These are phyloP conservation scores for Neospermospora avenae DNA, from an alignment of 2,329 filamentous ascomycete genomes.

Conservation along the genomic window DNA sequence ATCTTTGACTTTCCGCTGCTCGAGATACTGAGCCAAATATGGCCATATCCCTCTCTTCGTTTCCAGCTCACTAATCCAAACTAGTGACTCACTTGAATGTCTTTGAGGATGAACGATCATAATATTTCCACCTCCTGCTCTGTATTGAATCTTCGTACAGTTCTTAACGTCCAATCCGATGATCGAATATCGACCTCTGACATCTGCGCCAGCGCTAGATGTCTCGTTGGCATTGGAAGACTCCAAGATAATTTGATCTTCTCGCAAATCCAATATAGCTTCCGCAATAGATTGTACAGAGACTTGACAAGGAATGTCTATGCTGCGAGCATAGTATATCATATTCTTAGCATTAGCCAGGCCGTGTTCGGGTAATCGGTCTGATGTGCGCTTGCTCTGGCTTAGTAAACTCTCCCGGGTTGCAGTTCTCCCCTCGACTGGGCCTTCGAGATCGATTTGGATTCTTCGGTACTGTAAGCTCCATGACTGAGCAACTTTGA, in stretches of 20 bases:
- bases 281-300: constrained; percentile 55
- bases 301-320: constrained; percentile 45
- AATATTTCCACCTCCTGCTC: constrained; percentile 42
- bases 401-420: constrained; percentile 30
- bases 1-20: constrained; percentile 37
- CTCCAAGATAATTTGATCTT: constrained; percentile 55
- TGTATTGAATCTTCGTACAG: constrained; percentile 56
- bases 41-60: constrained; percentile 33
- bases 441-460: constrained; percentile 3
- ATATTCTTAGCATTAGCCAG: constrained; percentile 19
- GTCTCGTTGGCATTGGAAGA: constrained; percentile 53
- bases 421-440: constrained; percentile 23
- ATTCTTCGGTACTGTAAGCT: constrained; percentile 33
- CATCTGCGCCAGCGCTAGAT: constrained; percentile 43
- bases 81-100: neutral
- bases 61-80: neutral
- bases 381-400: constrained; percentile 13
- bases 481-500: constrained; percentile 48
- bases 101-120: constrained; percentile 10
- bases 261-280: constrained; percentile 27
- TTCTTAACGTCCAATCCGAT: constrained; percentile 62
- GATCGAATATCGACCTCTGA: constrained; percentile 67
- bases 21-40: constrained; percentile 37
- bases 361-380: neutral
- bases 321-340: constrained; percentile 40